Conservation (phyloP, 805 yeast genomes). For the Schwanniomyces vanrijiae region DNA sequence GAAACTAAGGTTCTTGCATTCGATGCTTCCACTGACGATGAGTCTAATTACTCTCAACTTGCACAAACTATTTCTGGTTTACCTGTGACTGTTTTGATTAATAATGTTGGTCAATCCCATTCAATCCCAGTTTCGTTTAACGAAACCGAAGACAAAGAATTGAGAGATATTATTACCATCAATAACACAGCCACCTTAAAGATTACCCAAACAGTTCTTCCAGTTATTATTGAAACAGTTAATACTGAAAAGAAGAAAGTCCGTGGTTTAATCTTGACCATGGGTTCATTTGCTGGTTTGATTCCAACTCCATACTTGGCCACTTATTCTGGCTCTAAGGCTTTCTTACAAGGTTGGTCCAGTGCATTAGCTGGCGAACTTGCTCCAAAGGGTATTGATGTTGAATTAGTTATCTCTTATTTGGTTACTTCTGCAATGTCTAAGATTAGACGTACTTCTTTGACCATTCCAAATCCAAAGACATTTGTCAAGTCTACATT, state of each 20-base stretch:
- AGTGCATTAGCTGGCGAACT: constrained; percentile 86
- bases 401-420: constrained; percentile 81
- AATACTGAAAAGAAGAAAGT: constrained; percentile 34
- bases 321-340: constrained; percentile 93
- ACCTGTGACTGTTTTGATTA: constrained; percentile 74
- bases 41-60: constrained; percentile 56
- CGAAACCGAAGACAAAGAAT: constrained; percentile 74
- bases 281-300: constrained; percentile 97
- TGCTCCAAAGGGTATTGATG: constrained; percentile 68
- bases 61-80: constrained; percentile 46
- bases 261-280: constrained; percentile 81
- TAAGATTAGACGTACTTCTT: constrained; percentile 76
- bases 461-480: constrained; percentile 78
- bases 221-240: constrained; percentile 60
- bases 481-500: constrained; percentile 75
- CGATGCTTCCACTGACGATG: constrained; percentile 70
- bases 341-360: constrained; percentile 93
- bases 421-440: constrained; percentile 96
- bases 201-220: constrained; percentile 78
- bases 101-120: constrained; percentile 95
- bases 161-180: constrained; percentile 77
- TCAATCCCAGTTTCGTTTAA: constrained; percentile 91
- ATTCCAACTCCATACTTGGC: constrained; percentile 91
- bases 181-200: constrained; percentile 83
- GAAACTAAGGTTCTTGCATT: constrained; percentile 68